Conservation (phyloP, 140 eudicot species). For the Bidens hawaiensis region DNA sequence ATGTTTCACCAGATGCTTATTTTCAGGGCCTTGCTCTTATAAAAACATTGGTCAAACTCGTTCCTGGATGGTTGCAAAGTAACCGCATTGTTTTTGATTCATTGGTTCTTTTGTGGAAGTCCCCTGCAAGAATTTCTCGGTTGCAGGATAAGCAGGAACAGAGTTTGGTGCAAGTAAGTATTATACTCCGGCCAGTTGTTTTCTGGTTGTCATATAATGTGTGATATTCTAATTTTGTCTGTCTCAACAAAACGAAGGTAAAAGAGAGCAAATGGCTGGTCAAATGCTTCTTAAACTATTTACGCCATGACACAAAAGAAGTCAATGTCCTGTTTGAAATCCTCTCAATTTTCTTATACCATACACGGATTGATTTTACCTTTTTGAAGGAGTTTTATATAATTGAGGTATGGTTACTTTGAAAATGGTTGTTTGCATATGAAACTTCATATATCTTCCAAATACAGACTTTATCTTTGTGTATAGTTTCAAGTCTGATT, state of each 20-base stretch:
- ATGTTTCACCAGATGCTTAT: constrained; percentile 63
- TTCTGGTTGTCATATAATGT: constrained; percentile 2
- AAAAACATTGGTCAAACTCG: constrained; percentile 82
- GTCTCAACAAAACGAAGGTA: constrained; percentile 49
- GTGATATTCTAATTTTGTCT: background rate
- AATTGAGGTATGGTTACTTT: constrained; percentile 62
- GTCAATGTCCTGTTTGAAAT: constrained; percentile 88
- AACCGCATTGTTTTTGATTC: constrained; percentile 78
- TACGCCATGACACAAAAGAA: constrained; percentile 86
- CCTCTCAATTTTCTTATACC: constrained; percentile 77
- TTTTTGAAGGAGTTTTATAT: constrained; percentile 92
- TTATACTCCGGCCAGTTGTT: background rate
- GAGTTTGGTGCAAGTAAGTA: constrained; percentile 80
- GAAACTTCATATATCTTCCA: constrained; percentile 10
- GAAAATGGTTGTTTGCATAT: constrained; percentile 9
- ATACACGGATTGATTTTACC: constrained; percentile 89
- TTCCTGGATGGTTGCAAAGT: constrained; percentile 96
- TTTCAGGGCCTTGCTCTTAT: constrained; percentile 90
- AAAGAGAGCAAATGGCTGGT: constrained; percentile 99
- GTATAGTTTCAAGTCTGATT: background rate
- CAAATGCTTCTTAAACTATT: constrained; percentile 89
- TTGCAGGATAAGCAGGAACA: constrained; percentile 90
- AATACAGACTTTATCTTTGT: background rate
- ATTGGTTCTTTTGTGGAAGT: constrained; percentile 85
- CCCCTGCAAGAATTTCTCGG: constrained; percentile 78